Evolutionary conservation across 176 grass and related monocot species (phyloP), one percentile per base, ranked within the genome.

Genomic region (Ananas comosus): DNA sequence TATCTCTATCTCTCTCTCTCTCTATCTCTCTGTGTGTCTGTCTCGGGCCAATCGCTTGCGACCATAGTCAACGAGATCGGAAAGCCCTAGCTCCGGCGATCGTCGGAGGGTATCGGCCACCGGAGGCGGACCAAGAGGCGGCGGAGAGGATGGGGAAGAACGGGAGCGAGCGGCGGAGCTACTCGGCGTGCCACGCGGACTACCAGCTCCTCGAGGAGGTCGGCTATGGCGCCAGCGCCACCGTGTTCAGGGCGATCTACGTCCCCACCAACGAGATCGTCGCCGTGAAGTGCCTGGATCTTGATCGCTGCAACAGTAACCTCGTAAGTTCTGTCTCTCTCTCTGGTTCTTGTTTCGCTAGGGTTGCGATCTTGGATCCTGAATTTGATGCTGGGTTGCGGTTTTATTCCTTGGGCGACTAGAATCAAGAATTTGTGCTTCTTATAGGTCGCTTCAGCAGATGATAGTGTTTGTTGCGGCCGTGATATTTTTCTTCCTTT

Each of bases 271-370:
- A 79, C 74, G 80, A 82, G 64, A 64, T 87, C 12, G 85, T 99
- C 49, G 94, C 94, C 10, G 87, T 99, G 82, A 99, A 99, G 87
- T 83, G 89, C 84, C 80, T 99, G 75, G 94, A 99, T 99, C 94
- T 99, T 79, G 94, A 99, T 79, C 94, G 91, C 76, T 88, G 91
- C 79, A 99, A 88, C 70, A 99, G 91, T 66, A 99, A 86, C 81
- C 86, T 99, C 79, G 94, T 99, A 64, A 88, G 90, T 70, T 29
- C 33, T 56, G 42, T 3, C 18, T 24, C 57, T 25, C n/a, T 69
- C 29, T 47, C 25, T 14, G 2, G 27, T 59, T 22, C 64, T 58
- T 27, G 18, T 48, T 42, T 59, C 65, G 53, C 13, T 49, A 78
- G 13, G 69, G 50, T 57, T 77, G 64, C 57, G 17, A 53, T 17